A percentile compares a stretch with the other conserved stretches of the same genome.
phyloP scores from a whole-genome alignment of 2,329 filamentous ascomycete species.

The Leptographium procerum region DNA sequence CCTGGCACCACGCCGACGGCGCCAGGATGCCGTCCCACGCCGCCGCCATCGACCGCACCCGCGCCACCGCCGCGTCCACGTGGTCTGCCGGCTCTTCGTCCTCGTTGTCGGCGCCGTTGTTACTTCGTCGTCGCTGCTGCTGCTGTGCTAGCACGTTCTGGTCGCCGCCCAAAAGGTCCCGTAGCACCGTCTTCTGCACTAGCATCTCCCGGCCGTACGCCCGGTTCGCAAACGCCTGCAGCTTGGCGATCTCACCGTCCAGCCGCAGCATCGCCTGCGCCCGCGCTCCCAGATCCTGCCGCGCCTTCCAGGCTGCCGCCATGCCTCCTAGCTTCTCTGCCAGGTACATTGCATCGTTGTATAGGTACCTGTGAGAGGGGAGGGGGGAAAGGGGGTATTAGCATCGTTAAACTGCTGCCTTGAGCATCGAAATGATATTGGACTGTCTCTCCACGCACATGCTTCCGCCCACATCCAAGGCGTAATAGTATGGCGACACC shows the following conservation, averaged over 20 bases:
- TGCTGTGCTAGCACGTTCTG: constrained; percentile 38
- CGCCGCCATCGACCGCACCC: constrained; percentile 40
- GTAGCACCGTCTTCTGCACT: constrained; percentile 48
- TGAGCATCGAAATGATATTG: too few relatives aligned
- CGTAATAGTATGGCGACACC: constrained; percentile 64
- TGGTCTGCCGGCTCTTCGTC: constrained; percentile 36
- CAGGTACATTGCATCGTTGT: constrained; percentile 56
- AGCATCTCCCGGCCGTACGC: constrained; percentile 51
- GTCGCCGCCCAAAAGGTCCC: constrained; percentile 47
- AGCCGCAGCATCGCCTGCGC: constrained; percentile 45
- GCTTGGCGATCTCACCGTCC: constrained; percentile 46
- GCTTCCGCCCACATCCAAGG: constrained; percentile 47
- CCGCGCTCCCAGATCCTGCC: constrained; percentile 37
- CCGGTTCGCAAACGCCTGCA: constrained; percentile 49
- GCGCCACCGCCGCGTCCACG: constrained; percentile 40
- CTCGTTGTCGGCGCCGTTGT: not conserved
- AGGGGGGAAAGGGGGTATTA: not conserved
- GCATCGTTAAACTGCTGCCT: constrained; percentile 13
- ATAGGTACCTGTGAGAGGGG: constrained; percentile 41
- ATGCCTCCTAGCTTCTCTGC: constrained; percentile 44
- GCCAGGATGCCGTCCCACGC: constrained; percentile 48
- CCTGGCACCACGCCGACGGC: constrained; percentile 51
- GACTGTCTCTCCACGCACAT: constrained; percentile 47
- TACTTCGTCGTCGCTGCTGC: not conserved
- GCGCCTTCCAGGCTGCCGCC: constrained; percentile 37